Evolutionary conservation across 1,284 basidiomycete species (phyloP).

Genomic region (Coniferiporia weirii): DNA sequence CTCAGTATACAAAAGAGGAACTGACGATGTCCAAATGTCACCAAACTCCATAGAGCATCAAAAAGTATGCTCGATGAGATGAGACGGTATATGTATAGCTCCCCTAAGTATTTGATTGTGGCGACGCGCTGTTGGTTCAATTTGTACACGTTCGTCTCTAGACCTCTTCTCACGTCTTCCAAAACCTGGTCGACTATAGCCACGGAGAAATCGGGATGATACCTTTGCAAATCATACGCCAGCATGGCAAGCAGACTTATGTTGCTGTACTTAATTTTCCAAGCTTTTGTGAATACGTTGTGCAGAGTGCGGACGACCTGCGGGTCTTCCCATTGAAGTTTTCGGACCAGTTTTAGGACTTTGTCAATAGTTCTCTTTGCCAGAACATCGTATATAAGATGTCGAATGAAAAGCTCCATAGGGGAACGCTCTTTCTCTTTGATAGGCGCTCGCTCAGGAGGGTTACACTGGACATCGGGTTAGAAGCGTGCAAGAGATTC

Average conservation of each 20-base stretch:
- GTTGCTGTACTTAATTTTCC: conserved; percentile 93
- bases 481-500: background rate
- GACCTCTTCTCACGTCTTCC: conserved; percentile 85
- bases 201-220: conserved; percentile 85
- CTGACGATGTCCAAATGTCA: conserved; percentile 96
- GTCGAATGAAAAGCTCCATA: conserved; percentile 90
- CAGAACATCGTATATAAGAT: conserved; percentile 89
- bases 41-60: conserved; percentile 89
- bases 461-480: conserved; percentile 71
- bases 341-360: conserved; percentile 86
- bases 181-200: conserved; percentile 91
- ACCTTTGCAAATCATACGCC: conserved; percentile 88
- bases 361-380: conserved; percentile 90
- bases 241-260: conserved; percentile 91
- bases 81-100: conserved; percentile 96
- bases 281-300: conserved; percentile 90
- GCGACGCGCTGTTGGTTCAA: conserved; percentile 92
- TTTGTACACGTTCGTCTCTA: conserved; percentile 95
- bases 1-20: conserved; percentile 21
- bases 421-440: conserved; percentile 82
- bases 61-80: conserved; percentile 88
- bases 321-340: conserved; percentile 91
- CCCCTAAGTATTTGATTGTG: conserved; percentile 90
- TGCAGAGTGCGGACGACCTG: conserved; percentile 50
- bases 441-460: conserved; percentile 85